phyloP scores from a whole-genome alignment of 1,139 yeast species.

The Taiozyma sp. region DNA sequence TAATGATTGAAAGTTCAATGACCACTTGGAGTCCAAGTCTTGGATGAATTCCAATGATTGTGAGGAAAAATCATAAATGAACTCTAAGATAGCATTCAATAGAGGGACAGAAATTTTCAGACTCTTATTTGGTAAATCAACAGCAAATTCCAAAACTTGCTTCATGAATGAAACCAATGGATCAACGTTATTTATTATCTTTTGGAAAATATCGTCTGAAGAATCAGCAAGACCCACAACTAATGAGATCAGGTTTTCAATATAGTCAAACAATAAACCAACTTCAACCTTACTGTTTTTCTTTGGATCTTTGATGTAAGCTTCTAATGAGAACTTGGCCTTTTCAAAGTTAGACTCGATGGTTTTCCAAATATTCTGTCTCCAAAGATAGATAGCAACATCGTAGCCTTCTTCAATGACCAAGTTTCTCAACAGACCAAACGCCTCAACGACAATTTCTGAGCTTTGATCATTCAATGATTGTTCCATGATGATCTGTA shows the following conservation, averaged over 20 bases:
- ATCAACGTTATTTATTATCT: conserved; percentile 35
- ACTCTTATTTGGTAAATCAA: conserved; percentile 21
- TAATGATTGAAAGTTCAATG: conserved; percentile 11
- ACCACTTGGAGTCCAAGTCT: conserved; percentile 10
- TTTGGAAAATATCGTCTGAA: conserved; percentile 53
- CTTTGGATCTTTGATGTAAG: conserved; percentile 27
- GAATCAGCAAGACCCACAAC: conserved; percentile 62
- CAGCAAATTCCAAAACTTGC: conserved; percentile 32
- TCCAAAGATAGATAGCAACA: conserved; percentile 66
- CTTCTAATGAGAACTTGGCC: conserved; percentile 42
- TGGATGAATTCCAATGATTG: conserved; percentile 51
- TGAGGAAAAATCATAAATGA: conserved; percentile 60
- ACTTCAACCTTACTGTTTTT: conserved; percentile 31
- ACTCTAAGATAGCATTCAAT: conserved; percentile 50
- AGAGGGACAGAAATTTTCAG: conserved; percentile 38
- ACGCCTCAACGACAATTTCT: conserved; percentile 74
- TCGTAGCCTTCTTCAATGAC: conserved; percentile 90
- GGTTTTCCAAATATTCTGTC: conserved; percentile 67
- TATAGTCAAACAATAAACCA: conserved; percentile 52
- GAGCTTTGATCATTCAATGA: conserved; percentile 62
- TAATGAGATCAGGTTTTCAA: conserved; percentile 71
- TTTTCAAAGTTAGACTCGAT: conserved; percentile 47
- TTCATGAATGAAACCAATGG: conserved; percentile 37
- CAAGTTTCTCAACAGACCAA: conserved; percentile 73
- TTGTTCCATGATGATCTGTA: conserved; percentile 58